Evolutionary conservation across 2,329 filamentous ascomycete species (phyloP), one percentile per base, ranked within the genome.

Genomic region (Ceratocystis smalleyi): DNA sequence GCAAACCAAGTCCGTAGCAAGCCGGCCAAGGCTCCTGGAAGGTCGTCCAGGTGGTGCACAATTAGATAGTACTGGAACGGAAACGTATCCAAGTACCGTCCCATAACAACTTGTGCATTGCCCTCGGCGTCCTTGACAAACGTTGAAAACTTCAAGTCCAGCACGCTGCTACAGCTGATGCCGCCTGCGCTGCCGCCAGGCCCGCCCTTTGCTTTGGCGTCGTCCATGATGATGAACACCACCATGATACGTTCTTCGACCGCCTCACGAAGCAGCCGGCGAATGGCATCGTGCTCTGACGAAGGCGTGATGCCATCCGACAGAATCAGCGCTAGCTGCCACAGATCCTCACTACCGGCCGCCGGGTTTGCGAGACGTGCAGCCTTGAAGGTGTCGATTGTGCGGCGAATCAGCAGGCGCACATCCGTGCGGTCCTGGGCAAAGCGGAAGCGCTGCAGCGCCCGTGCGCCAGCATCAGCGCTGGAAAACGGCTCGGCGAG

Each of bases 41-140:
- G 78, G 75, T 99, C 94, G 71, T 87, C 85, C 59, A 99, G 85
- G 76, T 97, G 85, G 69, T 92, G 85, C 66, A 99, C 94, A 69
- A 99, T 89, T 64, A 99, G 77, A 73, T 97, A 99, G 77, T 96
- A 99, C 73, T 88, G 85, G 77, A 99, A 99, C 0, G 95, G 94
- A 74, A 99, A 99, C 6, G 85, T 87, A 73, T 99, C 95, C 69
- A 99, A 81, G 73, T 99, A 99, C 71, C 89, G 84, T 77, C 90
- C 87, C 74, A 95, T 91, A 70, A 87, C 86, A 64, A 96, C 83
- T 70, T 84, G 81, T 67, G 85, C 76, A 76, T 84, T 76, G 74
- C 82, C 75, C 70, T 77, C 67, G 69, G 75, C 78, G 71, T 89
- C 85, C 66, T 81, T 82, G 68, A 87, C 82, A 71, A 97, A 96